Evolutionary conservation across 176 grass and related monocot species (phyloP), one percentile per base, ranked within the genome.

Genomic region (Musa schizocarpa): DNA sequence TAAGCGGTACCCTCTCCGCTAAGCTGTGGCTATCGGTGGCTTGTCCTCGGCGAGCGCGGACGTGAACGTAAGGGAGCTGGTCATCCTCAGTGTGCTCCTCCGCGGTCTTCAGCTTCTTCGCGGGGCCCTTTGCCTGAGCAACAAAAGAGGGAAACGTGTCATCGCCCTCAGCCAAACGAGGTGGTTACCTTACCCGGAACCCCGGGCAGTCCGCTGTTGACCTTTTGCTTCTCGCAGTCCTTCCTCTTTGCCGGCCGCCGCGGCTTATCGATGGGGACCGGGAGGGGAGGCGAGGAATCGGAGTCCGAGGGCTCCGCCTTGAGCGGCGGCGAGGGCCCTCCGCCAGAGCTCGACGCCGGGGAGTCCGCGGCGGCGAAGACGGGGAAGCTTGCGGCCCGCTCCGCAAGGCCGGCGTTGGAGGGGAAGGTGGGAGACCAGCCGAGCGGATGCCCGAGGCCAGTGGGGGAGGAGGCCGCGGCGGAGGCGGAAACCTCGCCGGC

Each of bases 11-110:
- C 20, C 75, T 50, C 61, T 77, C 75, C 13, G 75, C 61, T 20
- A 77, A 77, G 59, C 75, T 77, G 49, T 77, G 75, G 43, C 75
- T 77, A 77, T 77, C 75, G 75, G 75, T 76, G 26, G 74, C 74
- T 52, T 76, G 74, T 13, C 74, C 74, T 43, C 74, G 74, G 34
- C 74, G 74, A 63, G 58, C 74, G 26, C 74, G 57, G 2, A 76
- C 74, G n/a, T 76, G 74, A 48, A 76, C 59, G 48, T 76, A 76
- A 13, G 71, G 71, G 52, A 54, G 71, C 71, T 73, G 54, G 22
- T 54, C 52, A 53, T 5, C 70, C 50, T 11, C 20, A 20, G 21
- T 27, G 52, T 9, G 2, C 22, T 54, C 71, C 71, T 73, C 71
- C 51, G 71, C 22, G 52, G 10, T 73, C 71, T 73, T 73, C 13